Evolutionary conservation across 1,284 basidiomycete species (phyloP).

Genomic region (Pseudozyma pruni): DNA sequence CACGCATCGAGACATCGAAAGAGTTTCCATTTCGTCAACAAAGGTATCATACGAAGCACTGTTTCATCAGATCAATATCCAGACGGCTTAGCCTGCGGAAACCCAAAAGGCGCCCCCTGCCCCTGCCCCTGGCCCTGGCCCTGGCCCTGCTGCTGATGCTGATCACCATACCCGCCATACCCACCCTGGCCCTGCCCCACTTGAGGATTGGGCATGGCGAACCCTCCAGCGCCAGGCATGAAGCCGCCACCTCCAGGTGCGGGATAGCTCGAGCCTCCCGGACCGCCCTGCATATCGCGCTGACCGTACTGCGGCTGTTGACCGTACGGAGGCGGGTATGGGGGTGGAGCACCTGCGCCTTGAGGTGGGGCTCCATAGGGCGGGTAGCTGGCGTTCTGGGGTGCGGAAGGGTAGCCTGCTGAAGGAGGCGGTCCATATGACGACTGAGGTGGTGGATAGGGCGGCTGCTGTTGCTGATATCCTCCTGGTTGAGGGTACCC

Average conservation of each 20-base stretch:
- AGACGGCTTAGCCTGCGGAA: conserved; percentile 24
- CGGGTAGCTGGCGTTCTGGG: conserved; percentile 7
- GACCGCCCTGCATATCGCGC: conserved; percentile 5
- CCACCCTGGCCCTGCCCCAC: conserved; percentile 1
- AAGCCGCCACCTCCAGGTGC: conserved; percentile 8
- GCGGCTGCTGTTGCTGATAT: conserved; percentile 13
- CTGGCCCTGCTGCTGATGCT: conserved; percentile 13
- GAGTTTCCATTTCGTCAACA: not conserved
- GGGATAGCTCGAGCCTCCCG: conserved; percentile 9
- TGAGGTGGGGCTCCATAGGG: conserved; percentile 13
- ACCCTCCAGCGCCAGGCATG: conserved; percentile 31
- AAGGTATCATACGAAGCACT: conserved; percentile 1
- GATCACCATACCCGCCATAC: not conserved
- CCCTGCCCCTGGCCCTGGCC: too few relatives aligned
- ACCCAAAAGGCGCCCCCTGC: conserved; percentile 22
- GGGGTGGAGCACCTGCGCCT: conserved; percentile 18
- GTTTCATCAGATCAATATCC: too few relatives aligned
- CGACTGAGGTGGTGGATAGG: conserved; percentile 12
- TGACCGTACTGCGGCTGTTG: conserved; percentile 20
- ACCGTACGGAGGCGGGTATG: conserved; percentile 22
- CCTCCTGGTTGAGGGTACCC: conserved; percentile 17
- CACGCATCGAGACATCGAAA: too few relatives aligned
- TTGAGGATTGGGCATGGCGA: conserved; percentile 45
- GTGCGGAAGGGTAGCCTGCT: conserved; percentile 17
- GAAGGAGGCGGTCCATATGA: conserved; percentile 8